These are phyloP conservation scores for Fusarium sp. DNA, from an alignment of 2,329 filamentous ascomycete genomes.

Conservation along the genomic window DNA sequence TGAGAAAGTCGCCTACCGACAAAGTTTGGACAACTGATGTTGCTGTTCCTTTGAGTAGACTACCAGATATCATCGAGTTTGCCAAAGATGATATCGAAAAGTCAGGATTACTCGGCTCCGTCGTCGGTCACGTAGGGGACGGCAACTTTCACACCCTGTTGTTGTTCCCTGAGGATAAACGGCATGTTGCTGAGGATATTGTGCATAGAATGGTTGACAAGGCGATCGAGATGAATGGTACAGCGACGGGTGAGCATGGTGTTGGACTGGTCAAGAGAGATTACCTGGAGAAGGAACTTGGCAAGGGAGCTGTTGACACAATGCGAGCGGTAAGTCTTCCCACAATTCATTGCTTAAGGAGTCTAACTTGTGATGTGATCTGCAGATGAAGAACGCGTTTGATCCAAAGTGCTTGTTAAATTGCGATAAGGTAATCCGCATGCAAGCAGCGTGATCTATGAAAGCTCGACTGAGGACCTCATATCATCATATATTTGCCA, in stretches of 20 bases:
- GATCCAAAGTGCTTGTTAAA: constrained; percentile 66
- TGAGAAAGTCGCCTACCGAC: constrained; percentile 60
- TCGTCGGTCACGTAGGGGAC: constrained; percentile 90
- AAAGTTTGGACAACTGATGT: constrained; percentile 79
- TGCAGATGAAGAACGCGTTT: constrained; percentile 68
- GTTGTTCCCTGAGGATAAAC: neutral
- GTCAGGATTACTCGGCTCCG: constrained; percentile 85
- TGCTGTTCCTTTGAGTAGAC: constrained; percentile 80
- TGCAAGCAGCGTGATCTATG: neutral
- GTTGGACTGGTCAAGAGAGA: constrained; percentile 73
- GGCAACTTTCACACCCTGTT: constrained; percentile 83
- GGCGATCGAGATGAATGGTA: constrained; percentile 76
- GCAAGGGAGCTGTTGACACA: constrained; percentile 63
- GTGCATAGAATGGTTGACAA: constrained; percentile 75
- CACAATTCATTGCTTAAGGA: rapidly evolving
- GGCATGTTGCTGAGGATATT: neutral
- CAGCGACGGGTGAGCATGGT: constrained; percentile 75
- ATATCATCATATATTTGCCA: no score
- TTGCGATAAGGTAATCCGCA: constrained; percentile 52
- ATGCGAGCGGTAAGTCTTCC: constrained; percentile 60
- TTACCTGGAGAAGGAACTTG: constrained; percentile 65
- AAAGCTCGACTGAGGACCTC: no score
- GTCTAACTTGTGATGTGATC: neutral
- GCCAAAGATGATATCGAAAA: constrained; percentile 91
- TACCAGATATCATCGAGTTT: constrained; percentile 82